Evolutionary conservation across 257 asterid genomes (phyloP).

Genomic region (Solanum medicagineum): DNA sequence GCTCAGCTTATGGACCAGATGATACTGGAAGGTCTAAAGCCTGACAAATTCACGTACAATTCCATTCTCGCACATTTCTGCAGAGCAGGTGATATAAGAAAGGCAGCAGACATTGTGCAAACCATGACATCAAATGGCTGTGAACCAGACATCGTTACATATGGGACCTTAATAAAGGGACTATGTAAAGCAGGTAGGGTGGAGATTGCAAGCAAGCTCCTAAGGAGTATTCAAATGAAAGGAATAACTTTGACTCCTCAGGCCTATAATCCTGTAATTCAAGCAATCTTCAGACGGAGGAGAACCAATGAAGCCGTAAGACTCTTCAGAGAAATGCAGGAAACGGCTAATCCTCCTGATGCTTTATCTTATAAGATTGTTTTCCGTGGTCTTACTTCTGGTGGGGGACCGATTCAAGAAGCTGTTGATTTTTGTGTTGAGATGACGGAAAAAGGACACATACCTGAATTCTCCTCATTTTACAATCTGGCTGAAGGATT

Average conservation of each 20-base stretch:
- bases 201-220: conserved; percentile 60
- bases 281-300: conserved; percentile 51
- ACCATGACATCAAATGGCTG: conserved; percentile 72
- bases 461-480: conserved; percentile 65
- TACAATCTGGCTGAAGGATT: conserved; percentile 85
- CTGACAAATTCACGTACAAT: conserved; percentile 71
- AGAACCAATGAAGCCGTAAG: conserved; percentile 60
- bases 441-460: conserved; percentile 57
- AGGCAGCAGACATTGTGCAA: conserved; percentile 79
- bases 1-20: conserved; percentile 86
- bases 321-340: conserved; percentile 90
- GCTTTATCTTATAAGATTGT: conserved; percentile 57
- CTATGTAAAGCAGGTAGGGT: conserved; percentile 70
- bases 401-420: conserved; percentile 80
- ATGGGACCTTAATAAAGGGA: conserved; percentile 77
- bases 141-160: conserved; percentile 75
- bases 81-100: conserved; percentile 64
- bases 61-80: conserved; percentile 73
- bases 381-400: conserved; percentile 74
- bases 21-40: conserved; percentile 75
- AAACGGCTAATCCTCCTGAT: conserved; percentile 66
- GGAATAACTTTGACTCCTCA: conserved; percentile 68
- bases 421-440: conserved; percentile 80
- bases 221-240: conserved; percentile 72
- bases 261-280: conserved; percentile 78